Percentiles rank a stretch among this genome's conserved stretches.
These are phyloP conservation scores for Saccharum officinarum DNA, from an alignment of 176 grass and related monocot species.

Conservation along the genomic window DNA sequence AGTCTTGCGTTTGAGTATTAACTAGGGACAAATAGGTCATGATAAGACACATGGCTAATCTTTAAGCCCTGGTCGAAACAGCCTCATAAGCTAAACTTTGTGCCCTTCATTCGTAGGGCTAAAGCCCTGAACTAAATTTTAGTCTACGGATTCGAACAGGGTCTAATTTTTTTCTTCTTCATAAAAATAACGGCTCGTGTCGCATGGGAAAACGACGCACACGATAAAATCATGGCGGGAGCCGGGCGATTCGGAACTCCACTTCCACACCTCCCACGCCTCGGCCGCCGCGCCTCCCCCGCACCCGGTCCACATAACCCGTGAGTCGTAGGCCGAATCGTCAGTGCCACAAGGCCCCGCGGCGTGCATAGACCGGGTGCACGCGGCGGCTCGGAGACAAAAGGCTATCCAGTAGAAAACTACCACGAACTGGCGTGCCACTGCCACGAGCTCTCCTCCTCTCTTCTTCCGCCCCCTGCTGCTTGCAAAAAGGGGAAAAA, in stretches of 20 bases:
- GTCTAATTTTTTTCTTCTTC: too few relatives aligned
- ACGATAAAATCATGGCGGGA: conserved; percentile 39
- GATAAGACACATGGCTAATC: too few relatives aligned
- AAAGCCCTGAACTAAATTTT: too few relatives aligned
- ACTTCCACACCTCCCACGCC: background rate
- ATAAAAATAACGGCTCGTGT: background rate
- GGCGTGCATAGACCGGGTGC: background rate
- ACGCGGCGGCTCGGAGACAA: background rate
- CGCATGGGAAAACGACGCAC: conserved; percentile 30
- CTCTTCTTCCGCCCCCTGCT: background rate
- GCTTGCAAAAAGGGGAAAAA: background rate
- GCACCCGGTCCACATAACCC: conserved; percentile 1
- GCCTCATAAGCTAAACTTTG: too few relatives aligned
- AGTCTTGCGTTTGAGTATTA: too few relatives aligned
- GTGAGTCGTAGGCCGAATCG: accelerated
- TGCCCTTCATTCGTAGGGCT: too few relatives aligned
- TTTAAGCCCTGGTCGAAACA: too few relatives aligned
- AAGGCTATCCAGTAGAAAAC: conserved; percentile 35
- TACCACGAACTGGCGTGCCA: conserved; percentile 26
- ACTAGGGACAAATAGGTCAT: too few relatives aligned
- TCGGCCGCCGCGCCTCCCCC: too few relatives aligned
- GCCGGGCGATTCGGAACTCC: background rate
- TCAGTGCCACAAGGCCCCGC: accelerated
- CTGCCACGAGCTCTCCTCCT: conserved; percentile 6
- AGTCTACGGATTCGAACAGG: too few relatives aligned